Evolutionary conservation across 306 rosid species (phyloP), one percentile per base, ranked within the genome.

Genomic region (Psophocarpus tetragonolobus): DNA sequence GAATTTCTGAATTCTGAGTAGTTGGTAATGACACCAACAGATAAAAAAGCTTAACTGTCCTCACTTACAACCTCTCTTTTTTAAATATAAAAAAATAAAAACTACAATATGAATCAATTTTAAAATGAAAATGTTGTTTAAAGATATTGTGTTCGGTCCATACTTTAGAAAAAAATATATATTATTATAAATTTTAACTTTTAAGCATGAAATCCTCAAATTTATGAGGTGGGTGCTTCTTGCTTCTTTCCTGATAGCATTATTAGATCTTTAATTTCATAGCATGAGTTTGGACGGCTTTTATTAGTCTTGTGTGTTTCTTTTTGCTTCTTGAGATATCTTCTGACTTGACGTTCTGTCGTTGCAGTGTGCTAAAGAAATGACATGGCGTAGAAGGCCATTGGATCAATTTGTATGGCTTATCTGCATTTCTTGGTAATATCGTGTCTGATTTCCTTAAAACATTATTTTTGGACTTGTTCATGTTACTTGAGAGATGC

Each of bases 321-420:
- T 6, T 21, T 32, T 51, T 41, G 67, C 67, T 65, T 71, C 63
- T 76, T 48, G 68, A 38, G 64, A 65, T 65, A 12, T 69, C 33
- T 39, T 73, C 81, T 63, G 62, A 63, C 81, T 74, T 38, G 53
- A 24, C 13, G 4, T 77, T 58, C 48, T 71, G 33, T 67, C 58
- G 33, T 78, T 84, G 87, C 93, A 94, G 98, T 84, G 98, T 89
- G 11, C 89, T 94, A 84, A 93, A 91, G 93, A 94, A 91, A 85
- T 94, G 91, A 94, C 73, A 30, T 42, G 78, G 71, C 54, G 45
- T 10, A 45, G 66, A 71, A 32, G 81, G 66, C 17, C 32, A 23
- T 35, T 72, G 24, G 54, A 35, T 36, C 76, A 26, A 41, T 64
- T 71, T 47, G 41, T 60, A 29, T 35, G 86, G 78, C 68, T 74